phyloP scores from a whole-genome alignment of 2,329 filamentous ascomycete species.

The Sporothrix dimorphospora region DNA sequence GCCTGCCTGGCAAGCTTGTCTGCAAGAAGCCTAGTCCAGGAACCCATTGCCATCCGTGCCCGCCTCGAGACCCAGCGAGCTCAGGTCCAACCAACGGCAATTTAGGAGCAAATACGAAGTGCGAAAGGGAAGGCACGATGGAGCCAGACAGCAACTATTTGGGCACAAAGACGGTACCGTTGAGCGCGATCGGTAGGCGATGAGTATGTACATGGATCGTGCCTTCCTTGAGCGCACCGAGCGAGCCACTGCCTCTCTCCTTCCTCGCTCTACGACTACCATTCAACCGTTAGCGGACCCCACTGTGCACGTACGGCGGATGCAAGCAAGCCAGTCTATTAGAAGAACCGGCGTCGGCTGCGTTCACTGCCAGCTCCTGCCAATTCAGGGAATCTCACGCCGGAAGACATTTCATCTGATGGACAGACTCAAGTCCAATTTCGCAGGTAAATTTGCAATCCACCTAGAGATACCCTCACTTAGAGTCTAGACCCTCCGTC shows the following conservation, averaged over 20 bases:
- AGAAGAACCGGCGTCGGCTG: not conserved
- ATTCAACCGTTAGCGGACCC: not conserved
- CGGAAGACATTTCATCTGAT: not conserved
- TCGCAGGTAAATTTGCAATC: constrained; percentile 22
- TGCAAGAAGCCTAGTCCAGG: constrained; percentile 36
- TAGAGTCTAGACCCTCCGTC: not conserved
- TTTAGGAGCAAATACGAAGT: not conserved
- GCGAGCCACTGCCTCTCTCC: not conserved
- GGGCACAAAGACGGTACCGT: too few relatives aligned
- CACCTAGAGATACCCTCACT: not conserved
- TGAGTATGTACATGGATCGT: not conserved
- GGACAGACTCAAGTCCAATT: constrained; percentile 1
- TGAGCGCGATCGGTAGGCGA: not conserved
- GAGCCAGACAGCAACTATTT: not conserved
- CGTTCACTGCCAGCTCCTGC: constrained; percentile 6
- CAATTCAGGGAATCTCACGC: constrained; percentile 1
- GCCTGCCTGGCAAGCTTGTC: constrained; percentile 27
- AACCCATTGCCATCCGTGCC: constrained; percentile 28
- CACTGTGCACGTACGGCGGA: not conserved
- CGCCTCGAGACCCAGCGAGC: constrained; percentile 31
- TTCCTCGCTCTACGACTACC: not conserved
- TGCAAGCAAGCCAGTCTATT: not conserved
- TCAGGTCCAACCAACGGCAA: constrained; percentile 1
- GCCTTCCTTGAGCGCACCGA: too few relatives aligned
- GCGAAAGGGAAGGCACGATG: constrained; percentile 8